Evolutionary conservation across 306 rosid genomes (phyloP).

Genomic region (Neltuma alba): DNA sequence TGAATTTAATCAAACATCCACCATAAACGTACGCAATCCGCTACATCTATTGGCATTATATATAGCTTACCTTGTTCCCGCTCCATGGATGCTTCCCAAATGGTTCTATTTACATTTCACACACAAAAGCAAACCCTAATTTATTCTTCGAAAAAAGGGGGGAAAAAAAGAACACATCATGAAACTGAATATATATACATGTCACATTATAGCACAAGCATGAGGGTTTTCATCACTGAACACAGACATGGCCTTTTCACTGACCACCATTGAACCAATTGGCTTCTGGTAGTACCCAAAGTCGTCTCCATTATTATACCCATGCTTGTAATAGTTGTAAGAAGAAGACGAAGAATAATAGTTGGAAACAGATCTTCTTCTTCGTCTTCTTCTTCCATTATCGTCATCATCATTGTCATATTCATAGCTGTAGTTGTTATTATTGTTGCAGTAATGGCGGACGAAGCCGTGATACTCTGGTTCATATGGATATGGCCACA

Average conservation of each 20-base stretch:
- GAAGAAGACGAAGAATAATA: slow-evolving; percentile 42
- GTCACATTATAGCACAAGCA: slow-evolving; percentile 73
- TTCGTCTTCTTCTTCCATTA: not conserved
- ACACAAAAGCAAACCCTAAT: not conserved
- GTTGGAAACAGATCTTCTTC: slow-evolving; percentile 16
- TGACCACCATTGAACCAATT: slow-evolving; percentile 44
- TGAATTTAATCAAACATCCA: too few relatives aligned
- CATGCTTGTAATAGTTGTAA: slow-evolving; percentile 49
- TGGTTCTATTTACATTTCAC: not conserved
- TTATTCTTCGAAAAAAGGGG: not conserved
- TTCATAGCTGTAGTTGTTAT: not conserved
- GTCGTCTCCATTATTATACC: slow-evolving; percentile 33
- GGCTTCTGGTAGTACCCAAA: slow-evolving; percentile 47
- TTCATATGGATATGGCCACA: slow-evolving; percentile 76
- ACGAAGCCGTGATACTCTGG: slow-evolving; percentile 48
- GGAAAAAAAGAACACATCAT: not conserved
- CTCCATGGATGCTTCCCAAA: not conserved
- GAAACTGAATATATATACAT: not conserved
- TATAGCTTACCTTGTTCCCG: not conserved
- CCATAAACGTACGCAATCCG: not conserved
- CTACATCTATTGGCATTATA: not conserved
- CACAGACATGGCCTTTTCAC: slow-evolving; percentile 47
- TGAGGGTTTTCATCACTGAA: slow-evolving; percentile 79
- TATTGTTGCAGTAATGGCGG: slow-evolving; percentile 24
- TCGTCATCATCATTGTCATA: not conserved